phyloP scores from a whole-genome alignment of 106 monocot species.

The Acanthochlamys bracteata region DNA sequence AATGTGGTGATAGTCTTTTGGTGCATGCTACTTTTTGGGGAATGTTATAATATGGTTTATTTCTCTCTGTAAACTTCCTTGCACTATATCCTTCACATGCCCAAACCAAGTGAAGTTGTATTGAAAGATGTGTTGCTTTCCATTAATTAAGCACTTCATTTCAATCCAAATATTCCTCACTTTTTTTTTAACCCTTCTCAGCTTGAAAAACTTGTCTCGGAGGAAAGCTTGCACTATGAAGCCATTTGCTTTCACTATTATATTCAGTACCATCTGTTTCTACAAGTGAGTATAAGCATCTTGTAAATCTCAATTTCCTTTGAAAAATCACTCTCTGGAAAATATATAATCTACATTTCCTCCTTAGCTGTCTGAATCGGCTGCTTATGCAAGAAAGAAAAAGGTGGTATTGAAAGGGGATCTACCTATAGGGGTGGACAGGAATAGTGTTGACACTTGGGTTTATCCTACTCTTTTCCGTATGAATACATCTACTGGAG shows the following conservation, averaged over 20 bases:
- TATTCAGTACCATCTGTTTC: constrained; percentile 84
- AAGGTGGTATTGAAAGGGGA: constrained; percentile 90
- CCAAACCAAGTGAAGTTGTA: neutral
- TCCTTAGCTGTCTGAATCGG: constrained; percentile 72
- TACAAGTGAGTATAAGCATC: constrained; percentile 46
- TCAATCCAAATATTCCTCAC: neutral
- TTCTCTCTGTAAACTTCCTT: neutral
- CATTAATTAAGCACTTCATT: neutral
- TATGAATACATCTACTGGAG: constrained; percentile 91
- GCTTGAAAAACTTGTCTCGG: constrained; percentile 78
- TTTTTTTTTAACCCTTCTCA: constrained; percentile 19
- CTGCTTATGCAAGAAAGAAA: constrained; percentile 66
- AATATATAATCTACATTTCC: neutral
- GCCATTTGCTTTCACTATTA: constrained; percentile 81
- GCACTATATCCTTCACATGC: neutral
- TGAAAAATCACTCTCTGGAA: neutral
- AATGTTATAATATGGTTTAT: neutral
- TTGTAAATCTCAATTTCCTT: neutral
- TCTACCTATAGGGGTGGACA: constrained; percentile 88
- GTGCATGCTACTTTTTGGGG: neutral
- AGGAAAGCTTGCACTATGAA: constrained; percentile 75
- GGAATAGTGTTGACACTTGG: constrained; percentile 94
- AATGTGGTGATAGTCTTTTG: neutral
- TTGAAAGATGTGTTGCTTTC: neutral
- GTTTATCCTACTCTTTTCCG: constrained; percentile 80